Evolutionary conservation across 2,329 filamentous ascomycete species (phyloP), one percentile per base, ranked within the genome.

Genomic region (Fusarium subtropicale): DNA sequence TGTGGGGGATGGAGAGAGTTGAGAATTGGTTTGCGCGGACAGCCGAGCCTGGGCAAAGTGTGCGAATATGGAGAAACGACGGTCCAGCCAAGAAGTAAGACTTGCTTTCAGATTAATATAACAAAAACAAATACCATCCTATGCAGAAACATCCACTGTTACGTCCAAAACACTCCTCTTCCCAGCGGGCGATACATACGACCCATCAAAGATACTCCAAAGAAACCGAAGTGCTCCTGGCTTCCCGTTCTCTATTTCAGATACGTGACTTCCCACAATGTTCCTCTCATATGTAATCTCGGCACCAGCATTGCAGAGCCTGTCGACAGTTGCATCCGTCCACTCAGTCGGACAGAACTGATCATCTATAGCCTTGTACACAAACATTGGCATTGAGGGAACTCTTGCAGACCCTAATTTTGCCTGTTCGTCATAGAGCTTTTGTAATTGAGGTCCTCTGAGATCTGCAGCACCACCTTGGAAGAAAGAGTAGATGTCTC

Each of bases 311-410:
- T 56, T 64, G 56, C 84, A 86, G 41, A 82, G 83, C 18, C 72
- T 73, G 0, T 77, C 52, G 0, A 85, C 77, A 10, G 85, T 73
- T 0, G 56, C 73, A 57, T 86, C 83, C 0, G 81, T 86, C 22
- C 82, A 80, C 2, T 69, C 74, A 1, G 84, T 75, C 1, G 77
- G 71, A 10, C 79, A 82, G 51, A 84, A 75, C 55, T 86, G 80
- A 38, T 87, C 85, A 4, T 71, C 61, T 20, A 82, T 78, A 1
- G 84, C 81, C 64, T 87, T 86, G 73, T 87, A 86, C 5, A 84
- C 71, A 62, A 84, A 83, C 9, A 86, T 54, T 0, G 85, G 85
- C 71, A 85, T 83, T 13, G 76, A 63, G 0, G 84, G 85, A 0
- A 79, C 73, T 2, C 80, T 81, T 51, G 82, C 79, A 30, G 74